Percentiles rank a stretch among this genome's conserved stretches.
phyloP scores from a whole-genome alignment of 2,329 filamentous ascomycete species.

The Teratosphaeria destructans region DNA sequence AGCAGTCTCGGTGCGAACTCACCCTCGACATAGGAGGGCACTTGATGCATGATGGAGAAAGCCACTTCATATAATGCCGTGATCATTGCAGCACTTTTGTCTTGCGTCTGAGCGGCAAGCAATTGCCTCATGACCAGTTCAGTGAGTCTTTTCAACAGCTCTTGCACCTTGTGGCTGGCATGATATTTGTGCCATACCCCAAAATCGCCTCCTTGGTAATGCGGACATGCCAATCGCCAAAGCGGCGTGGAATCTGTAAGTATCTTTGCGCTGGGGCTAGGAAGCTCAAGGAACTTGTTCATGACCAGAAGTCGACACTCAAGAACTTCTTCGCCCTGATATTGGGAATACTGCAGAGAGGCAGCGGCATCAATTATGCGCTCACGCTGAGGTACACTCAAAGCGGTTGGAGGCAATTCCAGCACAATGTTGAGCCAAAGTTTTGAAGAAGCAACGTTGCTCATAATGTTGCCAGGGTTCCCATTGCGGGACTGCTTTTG shows the following conservation, averaged over 20 bases:
- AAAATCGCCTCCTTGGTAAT: neutral
- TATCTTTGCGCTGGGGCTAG: neutral
- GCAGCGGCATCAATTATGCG: neutral
- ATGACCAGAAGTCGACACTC: conserved; percentile 1
- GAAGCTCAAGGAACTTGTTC: neutral
- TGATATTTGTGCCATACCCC: neutral
- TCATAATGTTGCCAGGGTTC: neutral
- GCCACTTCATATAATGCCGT: neutral
- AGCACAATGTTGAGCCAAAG: neutral
- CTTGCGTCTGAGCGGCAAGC: neutral
- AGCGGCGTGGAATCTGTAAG: neutral
- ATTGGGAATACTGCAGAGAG: neutral
- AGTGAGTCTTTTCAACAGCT: neutral
- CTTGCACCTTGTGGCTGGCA: neutral
- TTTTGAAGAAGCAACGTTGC: neutral
- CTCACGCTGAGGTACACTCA: neutral
- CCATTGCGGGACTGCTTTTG: neutral
- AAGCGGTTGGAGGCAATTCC: neutral
- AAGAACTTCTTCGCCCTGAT: neutral
- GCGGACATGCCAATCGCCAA: neutral
- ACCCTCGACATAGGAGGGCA: neutral
- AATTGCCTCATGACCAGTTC: neutral
- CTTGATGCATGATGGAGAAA: neutral
- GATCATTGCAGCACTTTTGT: neutral
- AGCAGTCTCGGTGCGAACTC: neutral